Evolutionary conservation across 352 stramenopile genomes (phyloP).

Genomic region (Phytopythium boreale): DNA sequence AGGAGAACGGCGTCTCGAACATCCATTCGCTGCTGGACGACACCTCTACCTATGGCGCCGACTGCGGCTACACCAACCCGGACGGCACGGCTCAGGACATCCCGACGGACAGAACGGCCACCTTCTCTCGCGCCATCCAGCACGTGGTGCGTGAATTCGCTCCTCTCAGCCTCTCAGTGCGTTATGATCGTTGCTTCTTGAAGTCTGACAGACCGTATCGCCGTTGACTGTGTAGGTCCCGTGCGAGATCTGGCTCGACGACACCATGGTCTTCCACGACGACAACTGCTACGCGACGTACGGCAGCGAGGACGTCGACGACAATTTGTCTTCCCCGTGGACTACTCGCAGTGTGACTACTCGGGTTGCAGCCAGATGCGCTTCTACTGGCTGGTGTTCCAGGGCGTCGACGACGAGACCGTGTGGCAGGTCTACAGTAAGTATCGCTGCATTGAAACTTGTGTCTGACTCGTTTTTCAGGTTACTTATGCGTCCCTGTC

Average conservation of each 20-base stretch:
- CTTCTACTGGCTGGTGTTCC: constrained; percentile 30
- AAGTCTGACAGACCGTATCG: no score
- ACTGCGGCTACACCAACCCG: constrained; percentile 22
- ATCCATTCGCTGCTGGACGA: constrained; percentile 22
- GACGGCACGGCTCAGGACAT: constrained; percentile 13
- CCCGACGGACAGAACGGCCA: constrained; percentile 16
- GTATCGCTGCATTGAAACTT: background rate
- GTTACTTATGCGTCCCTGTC: no score
- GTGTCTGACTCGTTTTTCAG: no score
- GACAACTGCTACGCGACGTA: constrained; percentile 21
- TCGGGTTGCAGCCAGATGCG: constrained; percentile 25
- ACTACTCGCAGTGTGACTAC: constrained; percentile 22
- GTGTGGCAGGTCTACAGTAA: constrained; percentile 32
- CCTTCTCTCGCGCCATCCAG: constrained; percentile 15
- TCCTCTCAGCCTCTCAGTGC: no score
- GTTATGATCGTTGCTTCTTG: no score
- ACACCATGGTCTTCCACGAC: constrained; percentile 22
- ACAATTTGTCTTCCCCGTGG: constrained; percentile 25
- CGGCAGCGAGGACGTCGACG: constrained; percentile 10
- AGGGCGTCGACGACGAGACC: constrained; percentile 17
- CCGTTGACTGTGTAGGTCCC: constrained; percentile 20
- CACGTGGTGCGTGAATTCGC: constrained; percentile 11
- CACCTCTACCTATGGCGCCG: constrained; percentile 16
- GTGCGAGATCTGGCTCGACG: constrained; percentile 29
- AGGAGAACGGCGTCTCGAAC: constrained; percentile 14